phyloP scores from a whole-genome alignment of 2,329 filamentous ascomycete species.

The Trichophyton schoenleinii region DNA sequence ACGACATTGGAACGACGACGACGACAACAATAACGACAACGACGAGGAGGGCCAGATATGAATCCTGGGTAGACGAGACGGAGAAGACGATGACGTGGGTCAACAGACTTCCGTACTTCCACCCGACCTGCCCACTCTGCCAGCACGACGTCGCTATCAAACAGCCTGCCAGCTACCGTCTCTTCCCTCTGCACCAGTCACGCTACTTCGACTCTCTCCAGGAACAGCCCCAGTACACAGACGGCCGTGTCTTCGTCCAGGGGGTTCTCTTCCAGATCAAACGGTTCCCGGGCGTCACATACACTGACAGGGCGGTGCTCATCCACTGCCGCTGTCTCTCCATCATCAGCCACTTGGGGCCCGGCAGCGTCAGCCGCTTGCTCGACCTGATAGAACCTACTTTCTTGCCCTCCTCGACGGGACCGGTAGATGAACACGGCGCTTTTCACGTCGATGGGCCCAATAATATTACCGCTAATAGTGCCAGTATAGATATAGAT shows the following conservation, averaged over 20 bases:
- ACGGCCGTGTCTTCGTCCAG: not conserved
- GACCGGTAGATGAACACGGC: not conserved
- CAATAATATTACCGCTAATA: too few relatives aligned
- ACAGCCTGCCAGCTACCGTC: not conserved
- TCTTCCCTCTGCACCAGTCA: not conserved
- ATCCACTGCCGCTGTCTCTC: slow-evolving; percentile 7
- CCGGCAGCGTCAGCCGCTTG: not conserved
- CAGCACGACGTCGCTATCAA: slow-evolving; percentile 1
- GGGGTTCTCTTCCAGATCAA: not conserved
- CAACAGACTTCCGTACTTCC: not conserved
- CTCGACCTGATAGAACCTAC: slow-evolving; percentile 6
- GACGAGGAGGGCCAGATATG: too few relatives aligned
- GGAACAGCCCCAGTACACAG: not conserved
- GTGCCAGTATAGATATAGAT: not conserved
- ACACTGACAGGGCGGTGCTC: not conserved
- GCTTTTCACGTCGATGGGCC: not conserved
- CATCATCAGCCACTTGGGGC: not conserved
- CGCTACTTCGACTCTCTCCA: not conserved
- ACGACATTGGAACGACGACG: too few relatives aligned
- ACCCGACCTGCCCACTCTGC: slow-evolving; percentile 3
- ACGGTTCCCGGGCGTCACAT: not conserved
- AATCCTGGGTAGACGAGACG: too few relatives aligned
- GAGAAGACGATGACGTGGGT: not conserved
- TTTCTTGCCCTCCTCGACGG: not conserved
- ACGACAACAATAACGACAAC: too few relatives aligned